Evolutionary conservation across 1,284 basidiomycete species (phyloP), one percentile per base, ranked within the genome.

Genomic region (Hypsizygus ulmarius): DNA sequence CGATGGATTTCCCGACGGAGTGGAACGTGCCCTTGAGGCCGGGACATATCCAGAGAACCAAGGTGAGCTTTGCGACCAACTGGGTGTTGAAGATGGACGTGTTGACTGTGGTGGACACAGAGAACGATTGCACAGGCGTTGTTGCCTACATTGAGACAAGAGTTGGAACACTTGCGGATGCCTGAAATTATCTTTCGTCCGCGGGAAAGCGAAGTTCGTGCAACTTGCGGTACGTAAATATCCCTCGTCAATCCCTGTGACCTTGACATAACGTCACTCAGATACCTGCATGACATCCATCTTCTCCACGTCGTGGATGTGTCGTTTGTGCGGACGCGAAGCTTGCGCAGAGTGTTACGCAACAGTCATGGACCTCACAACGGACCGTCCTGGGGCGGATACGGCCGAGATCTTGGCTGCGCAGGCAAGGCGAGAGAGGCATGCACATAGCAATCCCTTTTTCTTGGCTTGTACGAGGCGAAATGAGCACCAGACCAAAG

Each of bases 241-340:
- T 39, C 19, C 28, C 47, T 28, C 29, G 58, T 49, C 16, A 9
- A 34, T 19, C 6, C 35, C 40, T 39, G 46, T 49, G 28, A 46
- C 45, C 35, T 5, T 25, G 47, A 51, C 50, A 43, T 49, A 21
- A 54, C 37, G 16, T 45, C 21, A 12, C 9, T 44, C 37, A 93
- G 93, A 97, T 67, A 92, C 88, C 2, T 97, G 95, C 65, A 87
- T 90, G 70, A 93, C 92, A 3, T 93, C 91, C 11, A 83, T 97
- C 50, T 96, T 97, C 65, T 87, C 87, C 5, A 85, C 84, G 49
- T 90, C 83, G 49, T 97, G 87, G 82, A 88, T 94, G 77, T 97
- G 94, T 65, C 76, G 82, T 7, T 64, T 79, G n/a, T 97, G 94
- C 64, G 94, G 93, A 1, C 82, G 91, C 11, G 95, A 97, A 66